Evolutionary conservation across 2,329 filamentous ascomycete genomes (phyloP).

Genomic region (Phaeoacremonium minimum): DNA sequence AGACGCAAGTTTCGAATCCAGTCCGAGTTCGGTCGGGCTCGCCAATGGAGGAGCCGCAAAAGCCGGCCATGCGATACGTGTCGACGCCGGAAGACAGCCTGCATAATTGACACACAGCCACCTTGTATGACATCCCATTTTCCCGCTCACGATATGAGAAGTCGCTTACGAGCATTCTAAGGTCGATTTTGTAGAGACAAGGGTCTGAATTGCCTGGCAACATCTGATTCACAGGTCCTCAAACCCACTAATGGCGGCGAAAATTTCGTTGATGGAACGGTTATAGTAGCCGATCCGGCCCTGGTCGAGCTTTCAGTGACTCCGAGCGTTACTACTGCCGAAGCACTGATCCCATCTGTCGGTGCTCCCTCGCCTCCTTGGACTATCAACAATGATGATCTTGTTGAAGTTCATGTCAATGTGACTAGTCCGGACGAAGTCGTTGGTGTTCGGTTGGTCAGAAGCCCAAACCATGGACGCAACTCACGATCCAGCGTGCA

Average conservation of each 20-base stretch:
- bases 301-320: not conserved
- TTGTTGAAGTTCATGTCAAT: not conserved
- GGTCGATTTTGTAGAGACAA: constrained; percentile 19
- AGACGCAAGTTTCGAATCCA: constrained; percentile 34
- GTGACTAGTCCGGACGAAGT: constrained; percentile 6
- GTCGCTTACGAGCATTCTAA: constrained; percentile 3
- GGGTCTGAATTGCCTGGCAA: constrained; percentile 16
- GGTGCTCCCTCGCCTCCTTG: constrained; percentile 3
- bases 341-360: not conserved
- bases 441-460: constrained; percentile 5
- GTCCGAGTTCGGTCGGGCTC: constrained; percentile 33
- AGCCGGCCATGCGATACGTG: constrained; percentile 41
- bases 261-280: not conserved
- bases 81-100: constrained; percentile 39
- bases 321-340: not conserved
- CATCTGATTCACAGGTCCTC: constrained; percentile 8
- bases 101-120: constrained; percentile 36
- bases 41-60: constrained; percentile 37
- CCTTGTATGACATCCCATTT: constrained; percentile 33
- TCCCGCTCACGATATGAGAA: not conserved
- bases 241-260: not conserved
- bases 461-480: constrained; percentile 5
- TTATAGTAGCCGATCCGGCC: not conserved
- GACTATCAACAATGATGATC: constrained; percentile 5
- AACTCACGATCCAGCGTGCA: constrained; percentile 12